Base-by-base conservation (phyloP, 352 stramenopile species). In the Plasmopara viticola region DNA sequence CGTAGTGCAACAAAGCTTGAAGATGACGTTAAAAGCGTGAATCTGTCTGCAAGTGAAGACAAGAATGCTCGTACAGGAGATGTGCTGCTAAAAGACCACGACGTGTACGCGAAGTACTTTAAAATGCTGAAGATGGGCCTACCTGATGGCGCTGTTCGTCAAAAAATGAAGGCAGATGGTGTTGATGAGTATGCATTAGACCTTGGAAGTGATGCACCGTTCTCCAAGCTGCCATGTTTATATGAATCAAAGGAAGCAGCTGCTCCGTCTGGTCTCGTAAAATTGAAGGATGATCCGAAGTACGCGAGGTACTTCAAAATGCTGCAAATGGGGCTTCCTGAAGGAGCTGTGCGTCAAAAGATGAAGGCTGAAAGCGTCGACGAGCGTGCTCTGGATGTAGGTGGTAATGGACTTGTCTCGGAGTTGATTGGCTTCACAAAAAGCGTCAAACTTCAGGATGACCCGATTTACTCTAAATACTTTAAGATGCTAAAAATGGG, bases 401-500 rank as follows among this genome's bases (percentile, higher is more conserved):
- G 78, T 12, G 61, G 63, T 0, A 62, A 90, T 29, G 59, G 62
- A 3, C 56, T 67, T 29, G 63, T 86, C n/a, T 83, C 59, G 6
- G 53, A 72, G 6, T 43, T 85, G 45, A 42, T 28, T 49, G 6
- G 61, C 40, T 18, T 65, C 6, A 48, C 37, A 13, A 65, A 74
- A 13, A 62, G 63, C 13, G 33, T 64, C 9, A 78, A 66, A n/a
- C 55, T 86, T 7, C 45, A 68, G 14, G 73, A 85, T 34, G 83
- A 95, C 52, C 64, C 84, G 18, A 33, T 76, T 0, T 84, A 92
- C 40, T 66, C 69, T 7, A 94, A 95, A 53, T 98, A 97, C 58
- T 97, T 98, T 57, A 95, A 95, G 54, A 98, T 98, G 91, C 58
- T 97, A 20, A 91, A 95, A 53, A 85, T 96, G 64, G 90, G 92